Evolutionary conservation across 164 flowering plant species (phyloP).

Genomic region (Nelumbo lutea): DNA sequence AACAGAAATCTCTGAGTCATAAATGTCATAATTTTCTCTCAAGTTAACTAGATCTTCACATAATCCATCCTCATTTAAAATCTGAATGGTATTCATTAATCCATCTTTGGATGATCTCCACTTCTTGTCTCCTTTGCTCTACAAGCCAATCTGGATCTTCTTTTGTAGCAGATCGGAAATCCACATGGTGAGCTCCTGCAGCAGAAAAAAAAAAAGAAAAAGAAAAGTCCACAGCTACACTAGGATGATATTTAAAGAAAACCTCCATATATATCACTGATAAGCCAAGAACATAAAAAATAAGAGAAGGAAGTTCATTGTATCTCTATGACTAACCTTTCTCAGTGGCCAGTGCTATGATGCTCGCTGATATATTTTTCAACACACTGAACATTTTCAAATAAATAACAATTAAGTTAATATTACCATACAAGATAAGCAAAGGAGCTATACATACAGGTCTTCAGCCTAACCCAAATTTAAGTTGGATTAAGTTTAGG

Average conservation of each 20-base stretch:
- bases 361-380: conserved; percentile 43
- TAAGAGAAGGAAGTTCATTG: background rate
- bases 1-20: background rate
- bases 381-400: conserved; percentile 34
- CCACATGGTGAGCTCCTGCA: conserved; percentile 54
- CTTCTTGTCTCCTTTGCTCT: conserved; percentile 46
- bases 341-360: conserved; percentile 50
- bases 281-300: background rate
- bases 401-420: background rate
- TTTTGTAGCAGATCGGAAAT: conserved; percentile 39
- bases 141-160: conserved; percentile 54
- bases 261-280: background rate
- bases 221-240: too few species aligned
- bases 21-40: background rate
- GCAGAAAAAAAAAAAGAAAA: too few species aligned
- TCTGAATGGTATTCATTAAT: conserved; percentile 27
- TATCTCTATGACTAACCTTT: conserved; percentile 25
- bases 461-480: too few species aligned
- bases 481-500: too few species aligned
- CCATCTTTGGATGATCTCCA: conserved; percentile 48
- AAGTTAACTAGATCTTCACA: too few species aligned
- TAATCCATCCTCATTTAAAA: background rate
- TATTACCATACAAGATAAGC: background rate
- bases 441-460: background rate
- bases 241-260: too few species aligned